Evolutionary conservation across 257 asterid genomes (phyloP), one percentile per base, ranked within the genome.

Genomic region (Ilex aquifolium): DNA sequence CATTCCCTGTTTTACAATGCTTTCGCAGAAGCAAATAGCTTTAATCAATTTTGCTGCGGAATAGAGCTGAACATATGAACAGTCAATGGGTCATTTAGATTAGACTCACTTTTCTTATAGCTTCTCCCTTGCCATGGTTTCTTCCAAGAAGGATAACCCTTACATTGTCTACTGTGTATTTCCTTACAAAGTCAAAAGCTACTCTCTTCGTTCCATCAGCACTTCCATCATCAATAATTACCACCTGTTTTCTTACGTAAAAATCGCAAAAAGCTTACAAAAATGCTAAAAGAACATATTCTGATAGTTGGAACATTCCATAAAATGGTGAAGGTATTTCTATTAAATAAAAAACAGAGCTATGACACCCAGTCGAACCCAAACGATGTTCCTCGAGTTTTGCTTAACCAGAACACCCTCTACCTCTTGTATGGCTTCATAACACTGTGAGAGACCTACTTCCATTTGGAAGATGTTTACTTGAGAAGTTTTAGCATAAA

Each of bases 71-170:
- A 21, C 6, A 2, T 46, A 14, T 46, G 13, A 11, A 53, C 57
- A 7, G 11, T 14, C 6, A 53, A 53, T 10, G 2, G 15, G 56
- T 63, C 54, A 52, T 53, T 62, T 63, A 71, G 77, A 75, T 80
- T 65, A 15, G 63, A 79, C 96, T 90, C 82, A 93, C 97, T 83
- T 90, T 93, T 73, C 96, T 79, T 69, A 90, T 88, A 69, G 99
- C 99, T 86, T 93, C 99, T 72, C 99, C 97, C 80, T 93, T 93
- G 58, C 99, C 99, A 72, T 93, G 96, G 81, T 93, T 93, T 78
- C 74, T 77, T 63, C 97, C 99, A 7, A 93, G 95, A 73, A 93
- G 91, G 72, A 93, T 67, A 65, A 90, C 84, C 75, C 99, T 83
- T 65, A 90, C 92, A 69, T 84, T 82, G 21, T 93, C 95, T 13